Percentiles rank a stretch among this genome's conserved stretches.
These are phyloP conservation scores for Talaromyces atroroseus DNA, from an alignment of 2,329 filamentous ascomycete species.

Conservation along the genomic window DNA sequence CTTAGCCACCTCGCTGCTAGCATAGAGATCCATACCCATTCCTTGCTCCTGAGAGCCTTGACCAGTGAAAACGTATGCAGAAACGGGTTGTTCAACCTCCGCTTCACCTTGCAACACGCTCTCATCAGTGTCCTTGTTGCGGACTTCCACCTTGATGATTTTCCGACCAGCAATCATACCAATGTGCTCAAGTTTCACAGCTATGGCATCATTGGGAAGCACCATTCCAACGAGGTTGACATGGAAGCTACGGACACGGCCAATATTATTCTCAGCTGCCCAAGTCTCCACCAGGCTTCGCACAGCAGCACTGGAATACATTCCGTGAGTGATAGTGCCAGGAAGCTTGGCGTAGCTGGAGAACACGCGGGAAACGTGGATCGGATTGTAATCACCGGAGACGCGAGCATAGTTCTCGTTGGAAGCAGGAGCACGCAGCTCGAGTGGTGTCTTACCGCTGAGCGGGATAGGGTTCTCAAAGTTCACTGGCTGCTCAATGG, in stretches of 20 bases:
- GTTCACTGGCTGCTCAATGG: slow-evolving; percentile 91
- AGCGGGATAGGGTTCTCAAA: slow-evolving; percentile 97
- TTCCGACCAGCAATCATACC: slow-evolving; percentile 98
- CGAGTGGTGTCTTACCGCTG: slow-evolving; percentile 82
- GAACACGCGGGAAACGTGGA: slow-evolving; percentile 96
- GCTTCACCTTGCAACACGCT: slow-evolving; percentile 94
- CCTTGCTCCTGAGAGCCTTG: slow-evolving; percentile 98
- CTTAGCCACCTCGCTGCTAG: slow-evolving; percentile 85
- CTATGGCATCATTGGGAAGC: slow-evolving; percentile 87
- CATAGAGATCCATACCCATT: slow-evolving; percentile 99
- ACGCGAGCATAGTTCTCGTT: slow-evolving; percentile 98
- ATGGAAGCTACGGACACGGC: slow-evolving; percentile 94
- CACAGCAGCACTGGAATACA: slow-evolving; percentile 97
- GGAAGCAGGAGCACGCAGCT: slow-evolving; percentile 83
- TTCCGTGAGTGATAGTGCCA: slow-evolving; percentile 96
- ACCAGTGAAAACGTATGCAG: slow-evolving; percentile 95
- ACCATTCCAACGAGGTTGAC: slow-evolving; percentile 98
- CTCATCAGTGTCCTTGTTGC: slow-evolving; percentile 91
- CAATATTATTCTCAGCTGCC: slow-evolving; percentile 98
- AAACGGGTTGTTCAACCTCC: slow-evolving; percentile 95
- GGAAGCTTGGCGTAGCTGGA: slow-evolving; percentile 91
- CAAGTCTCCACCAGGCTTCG: slow-evolving; percentile 95
- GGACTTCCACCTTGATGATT: slow-evolving; percentile 97
- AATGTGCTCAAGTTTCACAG: slow-evolving; percentile 91
- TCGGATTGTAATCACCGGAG: slow-evolving; percentile 97